Percentiles rank a stretch among this genome's conserved stretches.
phyloP scores from a whole-genome alignment of 192 early-diverging fungal species.

The Oehlia diaphana region DNA sequence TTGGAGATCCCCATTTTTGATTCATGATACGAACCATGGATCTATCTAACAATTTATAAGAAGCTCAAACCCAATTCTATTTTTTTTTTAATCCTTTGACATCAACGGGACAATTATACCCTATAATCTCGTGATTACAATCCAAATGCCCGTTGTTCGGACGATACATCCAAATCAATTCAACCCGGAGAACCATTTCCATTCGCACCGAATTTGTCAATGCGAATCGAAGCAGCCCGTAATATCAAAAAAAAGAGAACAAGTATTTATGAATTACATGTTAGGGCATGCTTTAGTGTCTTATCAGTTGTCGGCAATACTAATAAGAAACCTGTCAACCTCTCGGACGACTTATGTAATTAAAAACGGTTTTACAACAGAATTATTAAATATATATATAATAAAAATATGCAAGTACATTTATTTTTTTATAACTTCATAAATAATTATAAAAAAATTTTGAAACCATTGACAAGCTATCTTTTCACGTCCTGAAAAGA shows the following conservation, averaged over 20 bases:
- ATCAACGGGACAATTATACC: not conserved
- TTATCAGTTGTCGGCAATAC: not conserved
- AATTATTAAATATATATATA: too few relatives aligned
- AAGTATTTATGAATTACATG: slow-evolving; percentile 3
- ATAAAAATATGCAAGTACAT: too few relatives aligned
- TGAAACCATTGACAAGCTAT: too few relatives aligned
- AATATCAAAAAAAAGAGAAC: not conserved
- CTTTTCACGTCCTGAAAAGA: too few relatives aligned
- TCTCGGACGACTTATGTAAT: not conserved
- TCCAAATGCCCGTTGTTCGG: not conserved
- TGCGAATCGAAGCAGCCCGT: not conserved
- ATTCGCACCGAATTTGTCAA: not conserved
- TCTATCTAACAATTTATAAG: slow-evolving; percentile 5
- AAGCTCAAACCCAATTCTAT: not conserved
- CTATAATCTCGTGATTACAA: not conserved
- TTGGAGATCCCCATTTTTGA: not conserved
- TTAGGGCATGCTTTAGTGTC: not conserved
- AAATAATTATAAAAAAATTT: too few relatives aligned
- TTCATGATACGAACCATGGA: slow-evolving; percentile 1
- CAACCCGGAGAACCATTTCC: not conserved
- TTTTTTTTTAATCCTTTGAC: slow-evolving; percentile 3
- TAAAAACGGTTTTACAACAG: too few relatives aligned
- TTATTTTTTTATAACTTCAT: too few relatives aligned
- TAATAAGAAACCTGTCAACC: not conserved
- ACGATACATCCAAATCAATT: not conserved